Evolutionary conservation across 208 protist species (phyloP).

Genomic region (Giardia duodenalis): DNA sequence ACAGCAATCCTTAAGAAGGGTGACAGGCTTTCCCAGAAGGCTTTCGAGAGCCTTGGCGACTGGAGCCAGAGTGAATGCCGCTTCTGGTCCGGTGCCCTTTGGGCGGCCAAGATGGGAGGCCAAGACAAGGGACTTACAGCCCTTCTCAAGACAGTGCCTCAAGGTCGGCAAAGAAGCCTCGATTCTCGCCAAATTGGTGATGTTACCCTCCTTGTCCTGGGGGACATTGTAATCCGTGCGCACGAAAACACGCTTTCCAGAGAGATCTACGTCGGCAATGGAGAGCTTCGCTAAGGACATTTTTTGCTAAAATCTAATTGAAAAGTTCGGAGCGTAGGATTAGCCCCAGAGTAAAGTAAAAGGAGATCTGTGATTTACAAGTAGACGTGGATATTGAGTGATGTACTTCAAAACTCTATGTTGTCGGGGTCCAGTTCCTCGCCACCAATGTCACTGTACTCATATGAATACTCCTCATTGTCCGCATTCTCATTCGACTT

Average conservation of each 20-base stretch:
- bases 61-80: conserved; percentile 63
- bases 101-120: conserved; percentile 78
- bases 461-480: neutral
- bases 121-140: conserved; percentile 48
- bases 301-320: too few relatives aligned
- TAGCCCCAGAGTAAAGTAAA: too few relatives aligned
- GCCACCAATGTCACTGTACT: neutral
- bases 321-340: too few relatives aligned
- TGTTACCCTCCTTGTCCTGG: conserved; percentile 52
- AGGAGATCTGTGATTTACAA: too few relatives aligned
- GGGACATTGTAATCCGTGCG: conserved; percentile 91
- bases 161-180: conserved; percentile 77
- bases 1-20: conserved; percentile 63
- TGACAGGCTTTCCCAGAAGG: conserved; percentile 60
- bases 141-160: conserved; percentile 70
- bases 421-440: neutral
- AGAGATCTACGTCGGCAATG: conserved; percentile 54
- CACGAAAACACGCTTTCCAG: conserved; percentile 72
- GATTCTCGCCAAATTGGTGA: conserved; percentile 77
- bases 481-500: neutral
- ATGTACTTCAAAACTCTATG: neutral
- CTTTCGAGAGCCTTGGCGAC: conserved; percentile 69
- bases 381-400: too few relatives aligned
- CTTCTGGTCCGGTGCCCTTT: conserved; percentile 53
- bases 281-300: conserved; percentile 48